Evolutionary conservation across 1,284 basidiomycete species (phyloP).

Genomic region (Leccinum solheimii): DNA sequence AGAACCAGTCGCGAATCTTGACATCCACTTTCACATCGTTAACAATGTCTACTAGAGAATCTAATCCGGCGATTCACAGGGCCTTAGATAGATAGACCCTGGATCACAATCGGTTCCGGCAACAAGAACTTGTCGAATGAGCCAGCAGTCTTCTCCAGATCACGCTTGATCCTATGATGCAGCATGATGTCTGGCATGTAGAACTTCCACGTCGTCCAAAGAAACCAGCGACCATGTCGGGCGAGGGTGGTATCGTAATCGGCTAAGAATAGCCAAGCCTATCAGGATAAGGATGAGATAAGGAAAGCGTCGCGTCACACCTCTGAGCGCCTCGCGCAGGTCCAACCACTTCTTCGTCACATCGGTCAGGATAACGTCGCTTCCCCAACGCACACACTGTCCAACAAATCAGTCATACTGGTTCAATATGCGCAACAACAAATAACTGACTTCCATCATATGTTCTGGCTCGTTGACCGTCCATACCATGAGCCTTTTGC

Average conservation of each 20-base stretch:
- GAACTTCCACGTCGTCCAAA: conserved; percentile 70
- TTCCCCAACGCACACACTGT: conserved; percentile 85
- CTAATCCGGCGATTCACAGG: not conserved
- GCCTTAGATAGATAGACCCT: conserved; percentile 21
- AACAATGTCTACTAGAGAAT: not conserved
- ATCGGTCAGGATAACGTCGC: conserved; percentile 89
- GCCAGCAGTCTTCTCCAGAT: conserved; percentile 54
- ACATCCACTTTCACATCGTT: conserved; percentile 3
- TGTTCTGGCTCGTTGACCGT: conserved; percentile 90
- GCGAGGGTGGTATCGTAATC: conserved; percentile 67
- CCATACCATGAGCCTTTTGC: conserved; percentile 94
- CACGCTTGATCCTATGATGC: conserved; percentile 30
- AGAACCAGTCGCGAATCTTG: not conserved
- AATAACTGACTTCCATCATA: conserved; percentile 82
- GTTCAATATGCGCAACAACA: not conserved
- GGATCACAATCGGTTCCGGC: conserved; percentile 29
- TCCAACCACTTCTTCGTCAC: conserved; percentile 76
- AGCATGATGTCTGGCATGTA: conserved; percentile 53
- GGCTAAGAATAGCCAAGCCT: conserved; percentile 37
- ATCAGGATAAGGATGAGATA: conserved; percentile 4
- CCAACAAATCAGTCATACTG: conserved; percentile 5
- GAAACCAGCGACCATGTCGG: conserved; percentile 65
- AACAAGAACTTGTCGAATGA: conserved; percentile 47
- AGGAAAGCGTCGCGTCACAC: conserved; percentile 41
- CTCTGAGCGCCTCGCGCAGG: conserved; percentile 63